A percentile compares a stretch with the other conserved stretches of the same genome.
These are phyloP conservation scores for Neurospora sp. DNA, from an alignment of 495 filamentous ascomycete genomes.

Conservation along the genomic window DNA sequence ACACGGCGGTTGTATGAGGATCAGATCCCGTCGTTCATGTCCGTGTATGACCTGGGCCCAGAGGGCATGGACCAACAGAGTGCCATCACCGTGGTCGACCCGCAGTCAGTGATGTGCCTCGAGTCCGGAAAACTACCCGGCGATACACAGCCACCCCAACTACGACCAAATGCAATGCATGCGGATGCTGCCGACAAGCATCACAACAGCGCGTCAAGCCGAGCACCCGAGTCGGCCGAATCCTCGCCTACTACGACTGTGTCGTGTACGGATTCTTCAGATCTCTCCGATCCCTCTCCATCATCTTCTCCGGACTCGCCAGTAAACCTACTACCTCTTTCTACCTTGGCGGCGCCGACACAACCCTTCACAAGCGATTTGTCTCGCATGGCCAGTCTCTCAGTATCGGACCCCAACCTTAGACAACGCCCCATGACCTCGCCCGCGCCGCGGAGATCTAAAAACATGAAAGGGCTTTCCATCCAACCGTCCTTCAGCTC, in stretches of 20 bases:
- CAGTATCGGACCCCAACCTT: conserved; percentile 24
- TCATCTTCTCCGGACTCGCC: conserved; percentile 86
- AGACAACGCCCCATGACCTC: conserved; percentile 49
- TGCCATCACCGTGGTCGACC: conserved; percentile 34
- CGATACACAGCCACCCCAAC: conserved; percentile 18
- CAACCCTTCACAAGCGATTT: conserved; percentile 29
- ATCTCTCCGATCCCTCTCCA: conserved; percentile 81
- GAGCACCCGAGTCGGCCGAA: conserved; percentile 75
- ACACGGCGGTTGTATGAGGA: conserved; percentile 47
- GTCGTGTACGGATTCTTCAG: conserved; percentile 84
- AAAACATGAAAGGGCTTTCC: conserved; percentile 90
- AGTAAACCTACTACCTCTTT: conserved; percentile 49
- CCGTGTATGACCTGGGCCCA: conserved; percentile 49
- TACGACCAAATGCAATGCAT: conserved; percentile 25
- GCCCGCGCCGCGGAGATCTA: conserved; percentile 62
- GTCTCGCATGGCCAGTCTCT: conserved; percentile 34
- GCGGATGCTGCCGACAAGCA: conserved; percentile 41
- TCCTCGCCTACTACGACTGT: conserved; percentile 92
- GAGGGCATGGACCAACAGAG: conserved; percentile 34
- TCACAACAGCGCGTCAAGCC: conserved; percentile 64
- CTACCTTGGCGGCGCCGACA: conserved; percentile 41
- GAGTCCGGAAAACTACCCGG: conserved; percentile 22
- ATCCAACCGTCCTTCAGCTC: conserved; percentile 62
- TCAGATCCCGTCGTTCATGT: conserved; percentile 65
- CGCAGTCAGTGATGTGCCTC: conserved; percentile 30